Conservation (phyloP, 2,329 filamentous ascomycete genomes). For the Coccinonectria pachysandricola region DNA sequence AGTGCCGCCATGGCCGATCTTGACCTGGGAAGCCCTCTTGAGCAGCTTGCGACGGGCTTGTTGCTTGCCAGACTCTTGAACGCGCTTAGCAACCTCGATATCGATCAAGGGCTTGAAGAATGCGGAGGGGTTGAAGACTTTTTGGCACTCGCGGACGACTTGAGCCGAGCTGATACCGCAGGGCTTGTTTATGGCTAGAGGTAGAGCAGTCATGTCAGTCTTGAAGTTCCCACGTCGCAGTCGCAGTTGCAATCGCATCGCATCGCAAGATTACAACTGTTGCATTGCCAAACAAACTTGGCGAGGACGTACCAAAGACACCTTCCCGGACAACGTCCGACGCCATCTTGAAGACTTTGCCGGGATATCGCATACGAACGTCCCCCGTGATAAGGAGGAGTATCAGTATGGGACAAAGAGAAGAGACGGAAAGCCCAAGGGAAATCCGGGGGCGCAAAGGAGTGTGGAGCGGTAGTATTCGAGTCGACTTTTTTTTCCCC, state of each 20-base stretch:
- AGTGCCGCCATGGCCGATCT: constrained; percentile 93
- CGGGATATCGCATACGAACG: constrained; percentile 23
- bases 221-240: no score
- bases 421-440: constrained; percentile 5
- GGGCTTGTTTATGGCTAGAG: constrained; percentile 83
- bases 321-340: constrained; percentile 43
- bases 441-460: constrained; percentile 2
- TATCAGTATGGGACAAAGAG: no score
- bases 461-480: no score
- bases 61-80: constrained; percentile 47
- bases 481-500: no score
- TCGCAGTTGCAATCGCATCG: no score
- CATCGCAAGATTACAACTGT: no score
- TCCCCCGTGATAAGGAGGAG: constrained; percentile 6
- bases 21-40: constrained; percentile 60
- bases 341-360: constrained; percentile 39
- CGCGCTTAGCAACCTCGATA: constrained; percentile 45
- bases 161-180: constrained; percentile 78
- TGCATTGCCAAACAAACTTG: no score
- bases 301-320: constrained; percentile 48
- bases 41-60: constrained; percentile 46
- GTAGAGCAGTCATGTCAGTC: neutral
- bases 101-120: constrained; percentile 72
- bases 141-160: constrained; percentile 79
- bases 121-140: constrained; percentile 68